Conservation (phyloP, 805 yeast genomes). For the Candida corydali region DNA sequence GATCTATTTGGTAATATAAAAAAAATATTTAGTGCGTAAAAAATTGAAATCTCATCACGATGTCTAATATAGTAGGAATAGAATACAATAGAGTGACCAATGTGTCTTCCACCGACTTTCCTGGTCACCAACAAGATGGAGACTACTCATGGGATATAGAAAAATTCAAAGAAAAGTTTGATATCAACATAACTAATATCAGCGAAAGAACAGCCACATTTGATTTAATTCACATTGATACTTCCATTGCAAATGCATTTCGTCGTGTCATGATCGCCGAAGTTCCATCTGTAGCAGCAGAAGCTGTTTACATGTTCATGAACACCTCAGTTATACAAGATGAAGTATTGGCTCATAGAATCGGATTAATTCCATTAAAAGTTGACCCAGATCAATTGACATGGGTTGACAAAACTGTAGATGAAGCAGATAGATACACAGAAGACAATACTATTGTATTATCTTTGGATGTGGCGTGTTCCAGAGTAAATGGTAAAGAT, state of each 20-base stretch:
- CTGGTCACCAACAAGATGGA: conserved; percentile 68
- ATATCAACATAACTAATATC: conserved; percentile 61
- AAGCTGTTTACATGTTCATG: conserved; percentile 83
- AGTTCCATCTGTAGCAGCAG: conserved; percentile 95
- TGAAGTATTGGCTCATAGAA: conserved; percentile 93
- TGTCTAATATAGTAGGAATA: conserved; percentile 62
- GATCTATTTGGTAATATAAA: conserved; percentile 17
- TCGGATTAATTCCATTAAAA: conserved; percentile 86
- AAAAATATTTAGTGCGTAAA: conserved; percentile 9
- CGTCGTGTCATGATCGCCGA: conserved; percentile 96
- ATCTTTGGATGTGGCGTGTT: conserved; percentile 75
- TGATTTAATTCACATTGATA: conserved; percentile 81
- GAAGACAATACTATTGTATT: conserved; percentile 88
- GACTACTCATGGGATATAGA: conserved; percentile 82
- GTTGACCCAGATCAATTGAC: conserved; percentile 85
- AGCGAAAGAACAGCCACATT: conserved; percentile 75
- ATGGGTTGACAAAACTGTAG: conserved; percentile 71
- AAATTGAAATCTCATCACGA: conserved; percentile 7
- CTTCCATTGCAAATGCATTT: conserved; percentile 93
- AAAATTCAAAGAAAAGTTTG: conserved; percentile 64
- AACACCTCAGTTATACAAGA: conserved; percentile 97
- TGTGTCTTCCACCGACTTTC: conserved; percentile 86
- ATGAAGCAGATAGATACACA: conserved; percentile 64
- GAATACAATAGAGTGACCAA: conserved; percentile 90
- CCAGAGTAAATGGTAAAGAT: conserved; percentile 75